phyloP scores from a whole-genome alignment of 1,284 basidiomycete genomes.

The Cutaneotrichosporon sp. region DNA sequence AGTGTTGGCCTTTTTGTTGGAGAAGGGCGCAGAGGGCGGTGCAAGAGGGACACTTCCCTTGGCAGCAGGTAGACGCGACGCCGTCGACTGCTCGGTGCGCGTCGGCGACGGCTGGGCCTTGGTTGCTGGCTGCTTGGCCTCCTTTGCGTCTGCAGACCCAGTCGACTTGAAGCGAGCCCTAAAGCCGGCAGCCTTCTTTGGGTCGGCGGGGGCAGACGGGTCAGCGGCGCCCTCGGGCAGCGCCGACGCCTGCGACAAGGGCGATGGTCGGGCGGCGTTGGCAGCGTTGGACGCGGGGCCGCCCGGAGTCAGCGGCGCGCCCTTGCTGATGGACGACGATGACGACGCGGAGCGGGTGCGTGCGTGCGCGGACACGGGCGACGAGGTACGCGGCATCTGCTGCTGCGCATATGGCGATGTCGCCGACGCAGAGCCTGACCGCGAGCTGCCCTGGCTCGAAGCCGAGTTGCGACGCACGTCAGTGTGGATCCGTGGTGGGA shows the following conservation, averaged over 20 bases:
- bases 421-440: not conserved
- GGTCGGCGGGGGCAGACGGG: conserved; percentile 44
- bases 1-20: conserved; percentile 29
- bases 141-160: conserved; percentile 48
- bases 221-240: conserved; percentile 12
- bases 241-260: conserved; percentile 26
- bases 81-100: conserved; percentile 4
- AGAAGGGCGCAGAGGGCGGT: conserved; percentile 31
- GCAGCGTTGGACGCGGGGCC: conserved; percentile 27
- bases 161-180: conserved; percentile 68
- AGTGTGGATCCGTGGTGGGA: conserved; percentile 13
- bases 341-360: conserved; percentile 5
- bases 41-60: conserved; percentile 15
- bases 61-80: not conserved
- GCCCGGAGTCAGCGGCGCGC: conserved; percentile 32
- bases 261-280: conserved; percentile 26
- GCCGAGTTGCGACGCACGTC: conserved; percentile 13
- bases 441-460: conserved; percentile 11
- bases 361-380: not conserved
- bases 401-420: not conserved
- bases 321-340: conserved; percentile 5
- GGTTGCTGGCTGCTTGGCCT: conserved; percentile 22
- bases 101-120: conserved; percentile 10
- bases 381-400: not conserved
- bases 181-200: conserved; percentile 43